Base-by-base conservation (phyloP, 1,284 basidiomycete species). In the Exobasidium rhododendri region DNA sequence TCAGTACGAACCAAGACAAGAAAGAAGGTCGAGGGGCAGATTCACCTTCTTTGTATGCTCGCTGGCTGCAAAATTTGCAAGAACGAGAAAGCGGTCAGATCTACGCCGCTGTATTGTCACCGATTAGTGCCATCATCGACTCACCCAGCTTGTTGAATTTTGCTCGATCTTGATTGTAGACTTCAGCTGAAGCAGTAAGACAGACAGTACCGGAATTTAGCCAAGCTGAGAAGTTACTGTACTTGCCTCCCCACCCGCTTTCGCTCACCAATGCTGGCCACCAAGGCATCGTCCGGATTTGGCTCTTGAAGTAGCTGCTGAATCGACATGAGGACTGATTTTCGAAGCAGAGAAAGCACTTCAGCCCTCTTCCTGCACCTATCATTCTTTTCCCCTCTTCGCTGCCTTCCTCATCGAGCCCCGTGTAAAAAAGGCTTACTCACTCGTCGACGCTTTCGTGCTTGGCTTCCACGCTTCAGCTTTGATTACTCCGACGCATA, bases 381-480 rank as follows among this genome's bases (percentile, higher is more conserved):
- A n/a, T n/a, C n/a, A n/a, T n/a, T n/a, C n/a, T n/a, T n/a, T n/a
- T 17, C 20, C 50, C 43, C 22, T 20, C 17, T 7, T 22, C n/a
- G n/a, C n/a, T n/a, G n/a, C n/a, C n/a, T n/a, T n/a, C n/a, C n/a
- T n/a, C n/a, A n/a, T n/a, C n/a, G n/a, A n/a, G n/a, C n/a, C n/a
- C n/a, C n/a, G n/a, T n/a, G n/a, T n/a, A n/a, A n/a, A n/a, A n/a
- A n/a, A n/a, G n/a, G n/a, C n/a, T n/a, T 10, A 68, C 78, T 58
- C 58, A 80, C 78, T 73, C 6, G 74, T 74, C 29, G 73, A 61
- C 6, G 74, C 73, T 64, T 78, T 77, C 4, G 78, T 79, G 44
- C 70, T 72, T 14, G 79, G 79, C 63, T 80, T 80, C 79, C 79
- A 80, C 6, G 74, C 70, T 51, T 79, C 79, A 29, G 74, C 67